These are phyloP conservation scores for Arthrobotrys iridis DNA, from an alignment of 2,329 filamentous ascomycete species.

Conservation along the genomic window DNA sequence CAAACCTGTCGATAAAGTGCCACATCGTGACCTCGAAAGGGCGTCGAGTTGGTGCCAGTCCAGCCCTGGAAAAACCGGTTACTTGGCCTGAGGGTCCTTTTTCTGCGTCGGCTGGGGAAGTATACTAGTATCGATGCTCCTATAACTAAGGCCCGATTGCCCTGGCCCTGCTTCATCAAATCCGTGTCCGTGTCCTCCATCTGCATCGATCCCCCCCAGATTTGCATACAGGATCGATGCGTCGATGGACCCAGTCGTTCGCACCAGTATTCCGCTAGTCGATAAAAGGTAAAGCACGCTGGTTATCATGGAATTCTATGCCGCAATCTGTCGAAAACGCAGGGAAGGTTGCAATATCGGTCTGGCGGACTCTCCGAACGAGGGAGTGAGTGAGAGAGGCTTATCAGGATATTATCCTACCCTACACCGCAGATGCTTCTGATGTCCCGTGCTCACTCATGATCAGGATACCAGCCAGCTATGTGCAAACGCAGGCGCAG, in stretches of 20 bases:
- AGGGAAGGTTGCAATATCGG: background rate
- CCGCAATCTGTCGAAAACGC: background rate
- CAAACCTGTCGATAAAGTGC: constrained; percentile 31
- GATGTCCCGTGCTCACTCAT: background rate
- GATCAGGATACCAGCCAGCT: too few species aligned
- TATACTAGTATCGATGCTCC: background rate
- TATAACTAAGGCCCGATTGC: background rate
- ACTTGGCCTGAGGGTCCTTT: background rate
- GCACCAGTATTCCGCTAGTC: constrained; percentile 1
- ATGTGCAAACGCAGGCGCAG: background rate
- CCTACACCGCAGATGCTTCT: background rate
- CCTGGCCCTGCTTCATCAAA: background rate
- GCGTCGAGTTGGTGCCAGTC: constrained; percentile 12
- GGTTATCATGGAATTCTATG: background rate
- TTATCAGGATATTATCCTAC: too few species aligned
- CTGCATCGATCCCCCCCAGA: constrained; percentile 11
- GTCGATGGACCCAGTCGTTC: background rate
- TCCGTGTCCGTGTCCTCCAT: background rate
- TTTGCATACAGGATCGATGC: constrained; percentile 3
- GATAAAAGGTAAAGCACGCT: background rate
- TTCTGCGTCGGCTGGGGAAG: background rate
- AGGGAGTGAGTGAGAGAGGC: too few species aligned
- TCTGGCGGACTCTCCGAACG: too few species aligned
- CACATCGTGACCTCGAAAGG: constrained; percentile 33
- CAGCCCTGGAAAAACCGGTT: constrained; percentile 24